These are phyloP conservation scores for Lecanicillium sp. DNA, from an alignment of 2,329 filamentous ascomycete species.

Conservation along the genomic window DNA sequence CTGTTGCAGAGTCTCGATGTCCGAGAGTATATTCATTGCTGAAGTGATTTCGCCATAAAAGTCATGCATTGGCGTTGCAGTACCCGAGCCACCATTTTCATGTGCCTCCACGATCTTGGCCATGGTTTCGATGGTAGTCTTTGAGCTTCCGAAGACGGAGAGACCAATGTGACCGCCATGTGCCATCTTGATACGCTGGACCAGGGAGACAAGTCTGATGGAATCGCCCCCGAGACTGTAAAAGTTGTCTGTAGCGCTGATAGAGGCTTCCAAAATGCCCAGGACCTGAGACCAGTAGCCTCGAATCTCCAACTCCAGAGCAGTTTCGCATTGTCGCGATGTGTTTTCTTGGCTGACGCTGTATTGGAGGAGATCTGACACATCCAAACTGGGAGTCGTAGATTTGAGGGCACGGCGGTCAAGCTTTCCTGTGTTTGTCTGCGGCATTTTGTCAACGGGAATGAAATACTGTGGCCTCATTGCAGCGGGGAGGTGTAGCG, in stretches of 20 bases:
- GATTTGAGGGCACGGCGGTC: neutral
- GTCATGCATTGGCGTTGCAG: neutral
- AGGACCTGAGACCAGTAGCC: conserved; percentile 12
- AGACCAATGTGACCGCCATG: neutral
- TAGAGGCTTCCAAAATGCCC: conserved; percentile 11
- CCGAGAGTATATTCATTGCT: neutral
- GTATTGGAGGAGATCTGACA: neutral
- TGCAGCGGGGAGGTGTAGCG: neutral
- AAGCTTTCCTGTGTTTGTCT: neutral
- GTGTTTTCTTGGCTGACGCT: neutral
- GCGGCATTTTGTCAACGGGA: neutral
- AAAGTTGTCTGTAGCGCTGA: conserved; percentile 19
- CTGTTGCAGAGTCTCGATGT: conserved; percentile 6
- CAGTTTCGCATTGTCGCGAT: neutral
- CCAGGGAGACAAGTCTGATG: conserved; percentile 18
- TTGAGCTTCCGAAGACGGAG: neutral
- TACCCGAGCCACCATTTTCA: neutral
- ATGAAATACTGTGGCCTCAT: neutral
- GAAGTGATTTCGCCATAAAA: neutral
- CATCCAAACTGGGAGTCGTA: neutral
- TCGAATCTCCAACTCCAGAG: conserved; percentile 7
- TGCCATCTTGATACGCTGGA: conserved; percentile 6
- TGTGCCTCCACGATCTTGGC: neutral
- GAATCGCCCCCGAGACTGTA: conserved; percentile 20
- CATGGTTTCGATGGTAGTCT: neutral